Evolutionary conservation across 2,329 filamentous ascomycete species (phyloP), one percentile per base, ranked within the genome.

Genomic region (Zalaria sp.): DNA sequence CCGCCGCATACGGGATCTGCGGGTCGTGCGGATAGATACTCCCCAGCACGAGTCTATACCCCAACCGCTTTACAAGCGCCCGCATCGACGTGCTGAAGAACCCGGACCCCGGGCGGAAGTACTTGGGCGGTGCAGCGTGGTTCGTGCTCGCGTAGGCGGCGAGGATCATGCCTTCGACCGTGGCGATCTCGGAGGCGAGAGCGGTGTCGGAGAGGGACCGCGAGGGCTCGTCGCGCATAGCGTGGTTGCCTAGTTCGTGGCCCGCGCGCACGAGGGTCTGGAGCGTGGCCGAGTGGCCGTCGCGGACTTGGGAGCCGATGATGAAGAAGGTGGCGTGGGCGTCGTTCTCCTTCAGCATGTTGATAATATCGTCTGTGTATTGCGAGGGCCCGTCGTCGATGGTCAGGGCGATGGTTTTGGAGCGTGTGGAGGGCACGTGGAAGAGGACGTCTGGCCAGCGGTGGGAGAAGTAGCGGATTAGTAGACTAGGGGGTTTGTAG

Each of bases 21-120:
- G 87, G 79, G 63, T 94, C 87, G 63, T 93, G 86, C 4, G 87
- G 87, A 61, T 93, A 94, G 34, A 94, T 79, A 58, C 78, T 79
- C 3, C 87, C 87, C 34, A 94, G 64, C n/a, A 87, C 80, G 40
- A 91, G 68, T 39, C 71, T 68, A 59, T 85, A 88, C 3, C 78
- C 79, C 77, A 93, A 88, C 11, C 73, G 60, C 35, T 67, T 65
- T 7, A 32, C 29, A 2, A 32, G n/a, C n/a, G 7, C 29, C 7
- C 29, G 29, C 29, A 32, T 32, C 29, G 7, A 2, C n/a, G 29
- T 32, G 53, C 73, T 86, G 64, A 93, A 93, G 58, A 93, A 80
- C 9, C 87, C 87, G 0, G 81, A 87, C 0, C 87, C 87, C 0
- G 87, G 87, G 0, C 87, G 75, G 61, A 91, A 94, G 60, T 81